phyloP scores from a whole-genome alignment of 805 yeast species.

The Wickerhamiella siamensis region DNA sequence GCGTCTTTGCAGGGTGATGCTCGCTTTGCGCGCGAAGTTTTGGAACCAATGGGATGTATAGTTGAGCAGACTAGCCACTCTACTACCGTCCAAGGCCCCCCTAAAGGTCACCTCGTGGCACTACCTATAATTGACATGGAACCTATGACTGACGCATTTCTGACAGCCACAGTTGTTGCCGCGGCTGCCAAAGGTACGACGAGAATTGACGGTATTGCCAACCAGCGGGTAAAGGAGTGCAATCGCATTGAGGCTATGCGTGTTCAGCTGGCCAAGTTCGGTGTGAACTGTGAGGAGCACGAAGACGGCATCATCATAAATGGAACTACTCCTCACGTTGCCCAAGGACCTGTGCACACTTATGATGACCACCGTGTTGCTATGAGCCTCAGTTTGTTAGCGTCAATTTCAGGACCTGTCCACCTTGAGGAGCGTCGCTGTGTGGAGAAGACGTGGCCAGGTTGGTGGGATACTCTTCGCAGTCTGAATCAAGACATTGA shows the following conservation, averaged over 20 bases:
- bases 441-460: conserved; percentile 98
- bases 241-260: conserved; percentile 94
- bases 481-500: conserved; percentile 48
- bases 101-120: conserved; percentile 50
- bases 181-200: conserved; percentile 73
- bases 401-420: conserved; percentile 53
- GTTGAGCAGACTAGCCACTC: conserved; percentile 73
- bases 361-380: conserved; percentile 98
- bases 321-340: conserved; percentile 37
- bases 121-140: conserved; percentile 84
- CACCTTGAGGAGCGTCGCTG: conserved; percentile 75
- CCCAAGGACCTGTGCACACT: conserved; percentile 30
- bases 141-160: conserved; percentile 98
- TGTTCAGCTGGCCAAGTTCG: conserved; percentile 73
- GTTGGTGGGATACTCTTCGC: conserved; percentile 95
- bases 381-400: conserved; percentile 84
- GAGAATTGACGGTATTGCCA: conserved; percentile 86
- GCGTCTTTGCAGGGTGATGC: conserved; percentile 95
- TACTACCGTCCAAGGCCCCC: conserved; percentile 87
- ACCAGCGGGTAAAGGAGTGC: conserved; percentile 96
- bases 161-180: conserved; percentile 93
- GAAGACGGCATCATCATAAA: conserved; percentile 85
- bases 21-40: conserved; percentile 82
- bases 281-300: conserved; percentile 69
- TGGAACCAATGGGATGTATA: conserved; percentile 86